Base-by-base conservation (phyloP, 257 asterid species). In the Ocimum tenuiflorum region DNA sequence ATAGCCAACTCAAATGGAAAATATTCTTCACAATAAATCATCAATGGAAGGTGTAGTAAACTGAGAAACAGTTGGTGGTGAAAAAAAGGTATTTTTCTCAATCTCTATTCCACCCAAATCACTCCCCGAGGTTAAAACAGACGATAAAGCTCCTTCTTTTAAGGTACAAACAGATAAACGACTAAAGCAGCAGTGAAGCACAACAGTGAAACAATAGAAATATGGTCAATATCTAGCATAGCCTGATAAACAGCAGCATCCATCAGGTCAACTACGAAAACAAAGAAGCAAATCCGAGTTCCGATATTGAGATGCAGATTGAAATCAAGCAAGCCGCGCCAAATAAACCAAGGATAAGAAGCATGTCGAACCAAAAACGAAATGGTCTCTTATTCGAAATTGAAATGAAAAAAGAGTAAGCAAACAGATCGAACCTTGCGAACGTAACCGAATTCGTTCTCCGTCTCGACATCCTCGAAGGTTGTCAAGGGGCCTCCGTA, bases 401-500 rank as follows among this genome's bases (percentile, higher is more conserved):
- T 24, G 31, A 24, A 1, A 24, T 24, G 4, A 24, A 24, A 24
- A 24, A 1, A 24, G 36, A 31, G 3, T 6, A 31, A 31, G 3
- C n/a, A 61, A 11, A 2, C 8, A 45, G 14, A 70, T 23, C 9
- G 45, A 55, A 91, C 98, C 98, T 91, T 91, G 75, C 98, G 87
- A 57, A 91, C 98, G 71, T 91, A 91, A n/a, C 98, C 98, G 59
- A 83, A 91, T 88, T 91, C 98, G 91, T 95, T 88, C 85, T 91
- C 98, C 96, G 88, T 91, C 67, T 91, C 95, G 54, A 95, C 91
- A 81, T 91, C 98, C 84, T 91, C 96, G 75, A 91, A 91, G 60
- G 98, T 91, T 29, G 98, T 91, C 63, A 91, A 2, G 1, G 91
- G 87, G 2, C 86, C 89, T 75, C 96, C 98, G 65, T 77, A 59